phyloP scores from a whole-genome alignment of 1,139 yeast genomes.

The Torulaspora pretoriensis region DNA sequence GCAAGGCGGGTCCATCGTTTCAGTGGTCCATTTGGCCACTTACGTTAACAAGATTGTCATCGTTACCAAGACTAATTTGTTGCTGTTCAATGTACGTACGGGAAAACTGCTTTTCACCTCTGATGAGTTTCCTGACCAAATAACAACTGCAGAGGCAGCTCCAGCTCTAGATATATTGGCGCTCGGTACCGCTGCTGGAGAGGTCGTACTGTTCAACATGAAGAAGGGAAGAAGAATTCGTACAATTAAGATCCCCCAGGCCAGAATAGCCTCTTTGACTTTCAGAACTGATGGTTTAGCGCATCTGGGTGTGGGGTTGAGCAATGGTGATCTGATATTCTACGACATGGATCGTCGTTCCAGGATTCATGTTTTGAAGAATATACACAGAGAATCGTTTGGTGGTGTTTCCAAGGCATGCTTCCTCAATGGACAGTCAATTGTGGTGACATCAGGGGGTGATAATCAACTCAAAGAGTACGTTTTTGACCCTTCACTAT shows the following conservation, averaged over 20 bases:
- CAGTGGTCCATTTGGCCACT: conserved; percentile 80
- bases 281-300: conserved; percentile 91
- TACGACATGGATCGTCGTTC: conserved; percentile 72
- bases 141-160: conserved; percentile 69
- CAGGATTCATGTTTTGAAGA: conserved; percentile 69
- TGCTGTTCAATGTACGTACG: conserved; percentile 69
- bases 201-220: conserved; percentile 61
- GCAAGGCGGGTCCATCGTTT: conserved; percentile 63
- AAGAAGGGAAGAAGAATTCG: conserved; percentile 60
- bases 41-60: conserved; percentile 84
- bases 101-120: conserved; percentile 68
- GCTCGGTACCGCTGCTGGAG: conserved; percentile 69
- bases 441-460: conserved; percentile 85
- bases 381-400: conserved; percentile 64
- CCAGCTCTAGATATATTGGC: conserved; percentile 86
- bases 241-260: conserved; percentile 55
- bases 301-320: conserved; percentile 76
- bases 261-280: conserved; percentile 63
- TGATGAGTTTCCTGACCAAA: conserved; percentile 45
- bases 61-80: conserved; percentile 58
- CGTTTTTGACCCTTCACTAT: conserved; percentile 87
- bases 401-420: conserved; percentile 80
- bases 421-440: conserved; percentile 89
- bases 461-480: conserved; percentile 86
- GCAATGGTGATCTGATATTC: conserved; percentile 78